These are phyloP conservation scores for Plasmodium fragile DNA, from an alignment of 169 alveolate genomes.

Conservation along the genomic window DNA sequence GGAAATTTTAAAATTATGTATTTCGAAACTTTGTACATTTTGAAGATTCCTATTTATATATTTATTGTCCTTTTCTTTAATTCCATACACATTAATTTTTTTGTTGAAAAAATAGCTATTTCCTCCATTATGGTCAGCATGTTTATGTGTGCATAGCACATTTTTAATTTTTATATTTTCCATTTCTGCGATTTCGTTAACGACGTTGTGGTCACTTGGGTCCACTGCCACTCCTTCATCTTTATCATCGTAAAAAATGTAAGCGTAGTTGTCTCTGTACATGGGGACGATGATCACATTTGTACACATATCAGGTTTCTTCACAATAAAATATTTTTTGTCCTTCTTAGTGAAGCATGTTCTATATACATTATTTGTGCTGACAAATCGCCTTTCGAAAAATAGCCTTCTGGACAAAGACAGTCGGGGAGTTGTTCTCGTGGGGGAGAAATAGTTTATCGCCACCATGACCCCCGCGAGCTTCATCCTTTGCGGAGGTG, in stretches of 20 bases:
- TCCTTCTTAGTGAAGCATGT: not conserved
- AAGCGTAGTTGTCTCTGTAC: constrained; percentile 49
- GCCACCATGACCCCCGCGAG: constrained; percentile 2
- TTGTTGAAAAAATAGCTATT: constrained; percentile 22
- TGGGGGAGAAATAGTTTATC: constrained; percentile 12
- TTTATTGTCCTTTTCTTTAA: constrained; percentile 41
- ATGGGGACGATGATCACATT: constrained; percentile 45
- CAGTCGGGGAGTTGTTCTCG: not conserved
- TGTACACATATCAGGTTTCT: constrained; percentile 24
- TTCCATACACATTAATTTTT: constrained; percentile 63
- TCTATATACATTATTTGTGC: not conserved
- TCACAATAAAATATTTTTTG: constrained; percentile 17
- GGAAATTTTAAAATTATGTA: constrained; percentile 53
- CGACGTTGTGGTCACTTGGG: constrained; percentile 34
- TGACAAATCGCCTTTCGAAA: constrained; percentile 26
- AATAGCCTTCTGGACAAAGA: constrained; percentile 16
- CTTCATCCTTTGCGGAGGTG: constrained; percentile 20
- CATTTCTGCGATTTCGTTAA: constrained; percentile 29
- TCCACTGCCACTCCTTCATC: constrained; percentile 64
- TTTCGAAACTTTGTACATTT: constrained; percentile 19
- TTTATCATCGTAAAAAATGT: constrained; percentile 53
- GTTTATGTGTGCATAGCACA: constrained; percentile 66
- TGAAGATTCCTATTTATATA: constrained; percentile 40
- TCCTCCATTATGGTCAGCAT: constrained; percentile 66
- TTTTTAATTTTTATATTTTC: constrained; percentile 55